Evolutionary conservation across 352 stramenopile genomes (phyloP).

Genomic region (Phytophthora ramorum): DNA sequence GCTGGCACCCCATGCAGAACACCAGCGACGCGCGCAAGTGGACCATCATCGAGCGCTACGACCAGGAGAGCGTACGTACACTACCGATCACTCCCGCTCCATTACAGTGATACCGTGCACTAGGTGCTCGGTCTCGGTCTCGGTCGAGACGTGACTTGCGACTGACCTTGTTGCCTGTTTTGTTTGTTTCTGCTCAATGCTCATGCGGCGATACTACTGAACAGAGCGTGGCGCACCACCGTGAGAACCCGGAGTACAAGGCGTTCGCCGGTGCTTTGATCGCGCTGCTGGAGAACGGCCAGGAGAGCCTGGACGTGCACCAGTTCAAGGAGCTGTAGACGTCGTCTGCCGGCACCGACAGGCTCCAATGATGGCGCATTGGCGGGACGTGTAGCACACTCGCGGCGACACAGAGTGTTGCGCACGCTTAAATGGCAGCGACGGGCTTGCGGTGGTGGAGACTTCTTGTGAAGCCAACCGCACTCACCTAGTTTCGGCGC

Average conservation of each 20-base stretch:
- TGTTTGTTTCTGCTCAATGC: conserved; percentile 1
- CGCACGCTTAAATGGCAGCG: neutral
- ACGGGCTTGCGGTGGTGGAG: neutral
- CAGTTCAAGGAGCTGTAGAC: conserved; percentile 28
- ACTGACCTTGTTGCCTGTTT: conserved; percentile 16
- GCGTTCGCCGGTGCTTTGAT: conserved; percentile 12
- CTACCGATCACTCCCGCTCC: neutral
- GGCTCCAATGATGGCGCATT: neutral
- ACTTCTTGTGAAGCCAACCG: neutral
- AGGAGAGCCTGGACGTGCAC: conserved; percentile 23
- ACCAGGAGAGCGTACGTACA: conserved; percentile 28
- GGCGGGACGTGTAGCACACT: neutral
- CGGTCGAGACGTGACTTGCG: neutral
- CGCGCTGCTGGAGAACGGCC: conserved; percentile 21
- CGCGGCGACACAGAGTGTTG: neutral
- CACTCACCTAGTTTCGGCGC: neutral
- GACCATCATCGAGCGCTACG: conserved; percentile 33
- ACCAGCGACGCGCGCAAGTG: conserved; percentile 30
- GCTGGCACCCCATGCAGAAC: conserved; percentile 21
- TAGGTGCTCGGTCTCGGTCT: neutral
- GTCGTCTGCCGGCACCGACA: neutral
- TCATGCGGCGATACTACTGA: neutral
- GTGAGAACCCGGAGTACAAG: conserved; percentile 24
- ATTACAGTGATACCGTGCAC: neutral
- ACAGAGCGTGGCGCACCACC: conserved; percentile 28